Percentiles rank a stretch among this genome's conserved stretches.
Evolutionary conservation across 768 basidiomycete genomes (phyloP).

Genomic region (Rhodotorula kratochvilovae): DNA sequence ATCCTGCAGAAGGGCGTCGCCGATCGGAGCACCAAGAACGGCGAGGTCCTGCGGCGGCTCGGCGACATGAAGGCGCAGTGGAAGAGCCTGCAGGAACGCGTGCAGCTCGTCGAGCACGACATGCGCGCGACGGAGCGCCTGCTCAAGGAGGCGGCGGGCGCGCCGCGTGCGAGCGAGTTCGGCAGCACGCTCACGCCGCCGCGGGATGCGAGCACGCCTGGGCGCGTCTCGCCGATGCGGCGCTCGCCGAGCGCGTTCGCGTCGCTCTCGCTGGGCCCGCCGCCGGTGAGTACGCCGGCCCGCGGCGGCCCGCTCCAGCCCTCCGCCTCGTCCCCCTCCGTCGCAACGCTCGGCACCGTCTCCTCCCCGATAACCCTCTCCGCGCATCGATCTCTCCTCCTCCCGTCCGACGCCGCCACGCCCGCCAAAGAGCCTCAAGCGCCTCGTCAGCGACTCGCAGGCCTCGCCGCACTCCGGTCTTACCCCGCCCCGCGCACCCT

Average conservation of each 20-base stretch:
- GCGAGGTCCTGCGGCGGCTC: slow-evolving; percentile 83
- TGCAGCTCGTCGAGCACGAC: slow-evolving; percentile 71
- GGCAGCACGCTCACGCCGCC: slow-evolving; percentile 23
- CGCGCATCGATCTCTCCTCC: not conserved
- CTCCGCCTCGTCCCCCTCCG: not conserved
- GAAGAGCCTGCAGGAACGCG: slow-evolving; percentile 72
- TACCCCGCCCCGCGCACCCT: slow-evolving; percentile 5
- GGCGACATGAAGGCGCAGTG: slow-evolving; percentile 84
- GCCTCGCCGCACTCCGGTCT: not conserved
- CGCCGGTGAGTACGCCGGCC: not conserved
- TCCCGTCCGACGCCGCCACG: slow-evolving; percentile 16
- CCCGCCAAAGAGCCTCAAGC: slow-evolving; percentile 23
- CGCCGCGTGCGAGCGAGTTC: not conserved
- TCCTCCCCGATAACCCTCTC: not conserved
- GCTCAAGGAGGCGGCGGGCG: not conserved
- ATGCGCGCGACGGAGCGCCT: slow-evolving; percentile 52
- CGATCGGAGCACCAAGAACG: slow-evolving; percentile 92
- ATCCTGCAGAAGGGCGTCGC: slow-evolving; percentile 91
- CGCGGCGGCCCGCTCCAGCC: not conserved
- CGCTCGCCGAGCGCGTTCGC: slow-evolving; percentile 2
- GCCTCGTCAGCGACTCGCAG: slow-evolving; percentile 8
- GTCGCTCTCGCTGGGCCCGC: not conserved
- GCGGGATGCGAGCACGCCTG: not conserved
- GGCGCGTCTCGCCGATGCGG: slow-evolving; percentile 21
- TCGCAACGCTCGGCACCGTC: not conserved